phyloP scores from a whole-genome alignment of 441 rosid species.

The Euphorbia schlechtendalii region DNA sequence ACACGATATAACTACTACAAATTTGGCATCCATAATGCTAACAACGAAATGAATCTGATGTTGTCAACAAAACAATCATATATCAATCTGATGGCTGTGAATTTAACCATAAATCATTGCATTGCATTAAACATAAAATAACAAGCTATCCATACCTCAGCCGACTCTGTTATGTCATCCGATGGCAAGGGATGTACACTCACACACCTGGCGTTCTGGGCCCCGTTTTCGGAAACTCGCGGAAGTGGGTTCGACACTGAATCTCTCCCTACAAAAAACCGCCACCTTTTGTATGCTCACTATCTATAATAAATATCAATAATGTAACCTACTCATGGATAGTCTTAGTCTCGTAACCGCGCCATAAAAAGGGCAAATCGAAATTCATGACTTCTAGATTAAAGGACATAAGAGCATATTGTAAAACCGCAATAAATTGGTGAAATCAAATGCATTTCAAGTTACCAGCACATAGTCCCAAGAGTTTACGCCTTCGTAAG shows the following conservation, averaged over 20 bases:
- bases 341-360: background rate
- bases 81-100: background rate
- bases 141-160: slow-evolving; percentile 31
- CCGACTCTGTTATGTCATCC: slow-evolving; percentile 25
- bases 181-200: slow-evolving; percentile 46
- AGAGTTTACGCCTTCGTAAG: slow-evolving; percentile 81
- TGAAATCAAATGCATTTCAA: slow-evolving; percentile 15
- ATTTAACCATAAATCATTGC: background rate
- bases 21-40: background rate
- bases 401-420: background rate
- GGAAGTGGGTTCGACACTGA: slow-evolving; percentile 54
- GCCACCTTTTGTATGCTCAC: slow-evolving; percentile 1
- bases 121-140: background rate
- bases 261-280: slow-evolving; percentile 40
- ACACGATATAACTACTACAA: background rate
- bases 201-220: slow-evolving; percentile 33
- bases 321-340: too few species aligned
- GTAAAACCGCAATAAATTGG: too few species aligned
- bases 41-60: background rate
- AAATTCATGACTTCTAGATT: background rate
- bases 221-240: slow-evolving; percentile 38
- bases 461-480: slow-evolving; percentile 88
- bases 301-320: too few species aligned
- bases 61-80: background rate
- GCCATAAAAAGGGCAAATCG: background rate